Evolutionary conservation across 2,329 filamentous ascomycete genomes (phyloP), one percentile per base, ranked within the genome.

Genomic region (Curvularia hawaiiensis): DNA sequence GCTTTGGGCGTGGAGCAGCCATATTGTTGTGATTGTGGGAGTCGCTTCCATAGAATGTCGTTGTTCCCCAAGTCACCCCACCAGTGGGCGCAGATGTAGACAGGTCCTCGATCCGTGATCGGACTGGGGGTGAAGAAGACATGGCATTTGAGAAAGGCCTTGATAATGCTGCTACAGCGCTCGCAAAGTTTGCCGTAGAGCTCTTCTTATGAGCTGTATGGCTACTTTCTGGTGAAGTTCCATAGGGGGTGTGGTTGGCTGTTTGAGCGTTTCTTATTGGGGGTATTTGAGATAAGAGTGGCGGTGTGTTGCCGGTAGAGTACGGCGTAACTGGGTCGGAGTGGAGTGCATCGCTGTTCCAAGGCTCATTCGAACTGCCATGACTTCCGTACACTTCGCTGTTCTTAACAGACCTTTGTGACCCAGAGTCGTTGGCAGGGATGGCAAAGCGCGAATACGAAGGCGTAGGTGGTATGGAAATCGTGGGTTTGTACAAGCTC

Each of bases 301-400:
- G 83, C 45, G 83, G 83, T 3, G 83, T 85, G 22, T 78, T 80
- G 16, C 81, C 80, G 1, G 80, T 82, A 3, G 83, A 85, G 63
- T 80, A 80, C 1, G 83, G 79, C 3, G 82, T 82, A 3, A 80
- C 78, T 3, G 81, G 79, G 48, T 81, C 80, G 45, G 77, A 78
- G 6, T 68, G 70, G 18, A 71, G 43, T 4, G 64, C 64, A 46
- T 78, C 76, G 59, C 73, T 77, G 24, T 79, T 78, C 79, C 80
- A 83, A 3, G 78, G 76, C 40, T 83, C 83, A 52, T 80, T 79
- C 3, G 80, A 82, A 9, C 83, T 84, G 9, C 78, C 78, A 54
- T 78, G 78, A 28, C 82, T 83, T 26, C 80, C 80, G 58, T 81
- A 82, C 0, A 71, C 75, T 47, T 73, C 75, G 10, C 76, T 57